These are phyloP conservation scores for Tarenaya hassleriana DNA, from an alignment of 345 rosid genomes.

Conservation along the genomic window DNA sequence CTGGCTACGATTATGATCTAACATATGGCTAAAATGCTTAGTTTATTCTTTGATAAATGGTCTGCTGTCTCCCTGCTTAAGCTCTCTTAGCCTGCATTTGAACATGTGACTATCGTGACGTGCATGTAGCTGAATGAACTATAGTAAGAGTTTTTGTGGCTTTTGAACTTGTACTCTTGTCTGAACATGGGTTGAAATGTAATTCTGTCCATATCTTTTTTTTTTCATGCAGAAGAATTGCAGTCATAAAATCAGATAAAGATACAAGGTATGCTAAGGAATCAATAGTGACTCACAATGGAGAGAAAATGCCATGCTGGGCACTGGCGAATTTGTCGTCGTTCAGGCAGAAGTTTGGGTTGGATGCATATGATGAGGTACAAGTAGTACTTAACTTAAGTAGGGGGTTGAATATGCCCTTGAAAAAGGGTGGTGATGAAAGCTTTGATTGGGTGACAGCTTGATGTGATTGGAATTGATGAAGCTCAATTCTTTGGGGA, in stretches of 20 bases:
- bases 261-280: conserved; percentile 68
- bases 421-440: neutral
- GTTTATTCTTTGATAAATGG: conserved; percentile 15
- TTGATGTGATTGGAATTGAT: conserved; percentile 92
- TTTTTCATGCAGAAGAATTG: conserved; percentile 45
- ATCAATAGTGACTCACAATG: conserved; percentile 79
- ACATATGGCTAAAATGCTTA: conserved; percentile 9
- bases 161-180: neutral
- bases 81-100: too few species aligned
- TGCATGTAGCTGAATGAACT: too few species aligned
- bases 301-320: conserved; percentile 69
- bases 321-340: conserved; percentile 48
- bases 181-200: neutral
- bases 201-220: neutral
- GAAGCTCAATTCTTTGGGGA: conserved; percentile 91
- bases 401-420: too few species aligned
- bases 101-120: neutral
- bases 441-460: conserved; percentile 35
- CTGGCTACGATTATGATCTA: conserved; percentile 31
- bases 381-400: neutral
- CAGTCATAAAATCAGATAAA: conserved; percentile 71
- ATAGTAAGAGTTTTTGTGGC: too few species aligned
- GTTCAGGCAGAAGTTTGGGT: conserved; percentile 51
- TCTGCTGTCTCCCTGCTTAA: too few species aligned
- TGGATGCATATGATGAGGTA: conserved; percentile 60